Evolutionary conservation across 2,329 filamentous ascomycete genomes (phyloP), one percentile per base, ranked within the genome.

Genomic region (Hypoxylon sp.): DNA sequence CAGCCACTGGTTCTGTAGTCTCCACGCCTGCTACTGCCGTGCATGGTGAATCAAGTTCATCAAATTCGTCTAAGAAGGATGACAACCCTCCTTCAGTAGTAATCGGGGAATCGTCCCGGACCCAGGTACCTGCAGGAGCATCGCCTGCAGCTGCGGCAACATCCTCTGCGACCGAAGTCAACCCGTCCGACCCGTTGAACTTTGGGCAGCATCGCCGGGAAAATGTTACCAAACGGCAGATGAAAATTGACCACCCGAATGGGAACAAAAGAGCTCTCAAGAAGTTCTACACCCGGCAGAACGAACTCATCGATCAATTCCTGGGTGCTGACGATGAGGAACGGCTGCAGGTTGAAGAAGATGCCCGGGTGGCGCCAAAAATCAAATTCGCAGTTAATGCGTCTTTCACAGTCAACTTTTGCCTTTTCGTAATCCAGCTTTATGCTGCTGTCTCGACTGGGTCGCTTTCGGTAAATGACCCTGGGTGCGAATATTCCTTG

Each of bases 391-490:
- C 85, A 38, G 82, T 88, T 72, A 83, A 85, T 53, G 80, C 81
- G 10, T 85, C 82, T 45, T 87, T 86, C 68, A 76, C 75, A 3
- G 82, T 84, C 68, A 85, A 87, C 75, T 82, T 86, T 56, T 86
- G 79, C 65, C 79, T 88, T 28, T 88, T 88, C 71, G 70, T 86
- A 74, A 88, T 88, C 64, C 86, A 89, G 78, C 76, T 87, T 58
- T 88, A 88, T 73, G 86, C 86, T 45, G 86, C 86, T 56, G 78
- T 88, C 58, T 84, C 84, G 34, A 88, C 86, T 0, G 85, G 85
- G 10, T 90, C 88, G 14, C 80, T 90, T 65, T 87, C 87, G 73
- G 74, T 77, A 75, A 73, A 67, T 66, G 63, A 61, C 57, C 72
- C 70, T 63, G 38, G 62, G 62, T 69, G 67, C 68, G 68, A 56